These are phyloP conservation scores for Pythium brassicae DNA, from an alignment of 352 stramenopile species.

Conservation along the genomic window DNA sequence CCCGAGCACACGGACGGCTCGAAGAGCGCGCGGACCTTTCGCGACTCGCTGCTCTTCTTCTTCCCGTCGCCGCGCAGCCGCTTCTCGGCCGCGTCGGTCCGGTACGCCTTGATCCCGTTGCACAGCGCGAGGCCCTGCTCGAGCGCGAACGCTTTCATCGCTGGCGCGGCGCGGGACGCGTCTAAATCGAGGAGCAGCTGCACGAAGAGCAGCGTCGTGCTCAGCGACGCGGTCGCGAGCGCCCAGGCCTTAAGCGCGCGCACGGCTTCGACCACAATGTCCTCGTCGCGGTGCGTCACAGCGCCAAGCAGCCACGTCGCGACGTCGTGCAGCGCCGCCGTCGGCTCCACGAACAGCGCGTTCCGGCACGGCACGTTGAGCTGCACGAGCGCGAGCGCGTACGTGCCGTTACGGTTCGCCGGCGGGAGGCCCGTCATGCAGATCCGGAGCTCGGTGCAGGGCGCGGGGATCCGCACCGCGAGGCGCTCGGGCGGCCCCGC, in stretches of 20 bases:
- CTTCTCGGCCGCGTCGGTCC: conserved; percentile 34
- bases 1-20: conserved; percentile 71
- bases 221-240: conserved; percentile 74
- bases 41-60: conserved; percentile 48
- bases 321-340: conserved; percentile 48
- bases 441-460: conserved; percentile 50
- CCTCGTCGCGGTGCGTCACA: conserved; percentile 37
- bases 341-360: conserved; percentile 63
- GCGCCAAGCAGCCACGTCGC: conserved; percentile 60
- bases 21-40: conserved; percentile 72
- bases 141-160: conserved; percentile 34
- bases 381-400: conserved; percentile 62
- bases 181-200: conserved; percentile 48
- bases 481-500: conserved; percentile 25
- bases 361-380: conserved; percentile 52
- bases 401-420: conserved; percentile 61
- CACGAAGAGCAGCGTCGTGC: conserved; percentile 66
- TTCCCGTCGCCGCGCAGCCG: conserved; percentile 30
- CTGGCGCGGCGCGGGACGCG: conserved; percentile 11
- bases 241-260: conserved; percentile 60
- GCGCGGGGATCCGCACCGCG: conserved; percentile 32
- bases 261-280: conserved; percentile 61
- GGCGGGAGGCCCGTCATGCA: conserved; percentile 57
- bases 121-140: conserved; percentile 40
- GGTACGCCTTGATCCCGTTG: conserved; percentile 43